Evolutionary conservation across 306 rosid genomes (phyloP).

Genomic region (Lathyrus sativus): DNA sequence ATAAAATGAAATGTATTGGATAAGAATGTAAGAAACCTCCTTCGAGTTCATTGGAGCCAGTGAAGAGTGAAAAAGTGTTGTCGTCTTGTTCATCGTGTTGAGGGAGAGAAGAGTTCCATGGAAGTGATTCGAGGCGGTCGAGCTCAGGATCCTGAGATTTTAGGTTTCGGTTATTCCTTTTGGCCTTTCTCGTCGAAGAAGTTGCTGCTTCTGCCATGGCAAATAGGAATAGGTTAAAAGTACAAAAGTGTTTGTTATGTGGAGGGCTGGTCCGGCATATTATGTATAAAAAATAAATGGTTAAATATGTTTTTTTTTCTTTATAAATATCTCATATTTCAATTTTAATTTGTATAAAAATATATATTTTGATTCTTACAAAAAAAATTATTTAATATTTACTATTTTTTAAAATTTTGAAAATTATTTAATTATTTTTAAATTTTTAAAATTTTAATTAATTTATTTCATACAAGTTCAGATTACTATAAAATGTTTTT

Average conservation of each 20-base stretch:
- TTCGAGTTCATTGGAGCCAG: slow-evolving; percentile 77
- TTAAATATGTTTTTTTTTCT: too few species aligned
- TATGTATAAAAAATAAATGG: too few species aligned
- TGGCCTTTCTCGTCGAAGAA: slow-evolving; percentile 40
- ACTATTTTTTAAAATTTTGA: too few species aligned
- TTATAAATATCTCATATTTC: too few species aligned
- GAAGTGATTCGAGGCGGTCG: slow-evolving; percentile 62
- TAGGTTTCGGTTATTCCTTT: slow-evolving; percentile 46
- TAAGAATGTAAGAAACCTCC: slow-evolving; percentile 63
- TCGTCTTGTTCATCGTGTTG: slow-evolving; percentile 37
- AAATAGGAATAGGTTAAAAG: neutral
- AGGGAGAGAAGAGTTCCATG: slow-evolving; percentile 69
- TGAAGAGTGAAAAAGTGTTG: slow-evolving; percentile 51
- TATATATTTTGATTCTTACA: too few species aligned
- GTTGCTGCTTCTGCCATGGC: slow-evolving; percentile 40
- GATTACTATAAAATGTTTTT: too few species aligned
- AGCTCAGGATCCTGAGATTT: slow-evolving; percentile 45
- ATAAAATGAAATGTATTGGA: neutral
- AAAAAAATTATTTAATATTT: too few species aligned
- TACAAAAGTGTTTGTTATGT: neutral
- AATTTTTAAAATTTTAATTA: too few species aligned
- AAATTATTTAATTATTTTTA: too few species aligned
- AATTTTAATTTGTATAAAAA: too few species aligned
- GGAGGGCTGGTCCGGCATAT: too few species aligned
- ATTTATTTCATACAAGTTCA: too few species aligned